Evolutionary conservation across 164 flowering plant genomes (phyloP).

Genomic region (Chimonanthus salicifolius): DNA sequence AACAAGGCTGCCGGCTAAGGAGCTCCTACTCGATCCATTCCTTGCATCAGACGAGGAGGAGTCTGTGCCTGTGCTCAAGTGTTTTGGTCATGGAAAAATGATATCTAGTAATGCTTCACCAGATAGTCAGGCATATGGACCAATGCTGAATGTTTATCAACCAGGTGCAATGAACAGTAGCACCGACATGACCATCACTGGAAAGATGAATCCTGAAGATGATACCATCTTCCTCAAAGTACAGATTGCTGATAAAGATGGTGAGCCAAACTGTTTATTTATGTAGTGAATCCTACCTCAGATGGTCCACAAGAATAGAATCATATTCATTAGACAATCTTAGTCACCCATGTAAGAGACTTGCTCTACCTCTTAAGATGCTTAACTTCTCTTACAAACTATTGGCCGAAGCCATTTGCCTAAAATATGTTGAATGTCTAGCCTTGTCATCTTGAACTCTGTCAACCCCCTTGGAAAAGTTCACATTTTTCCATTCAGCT

Average conservation of each 20-base stretch:
- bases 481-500: too few species aligned
- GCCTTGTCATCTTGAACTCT: too few species aligned
- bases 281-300: too few species aligned
- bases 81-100: not conserved
- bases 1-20: slow-evolving; percentile 58
- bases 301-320: too few species aligned
- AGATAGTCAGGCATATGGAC: not conserved
- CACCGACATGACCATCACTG: slow-evolving; percentile 66
- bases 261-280: slow-evolving; percentile 24
- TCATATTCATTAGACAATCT: too few species aligned
- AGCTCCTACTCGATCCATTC: slow-evolving; percentile 67
- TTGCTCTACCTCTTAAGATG: too few species aligned
- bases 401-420: too few species aligned
- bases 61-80: slow-evolving; percentile 5
- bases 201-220: slow-evolving; percentile 58
- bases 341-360: too few species aligned
- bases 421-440: too few species aligned
- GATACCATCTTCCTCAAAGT: slow-evolving; percentile 71
- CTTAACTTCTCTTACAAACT: too few species aligned
- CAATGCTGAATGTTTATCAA: not conserved
- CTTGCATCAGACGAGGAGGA: slow-evolving; percentile 39
- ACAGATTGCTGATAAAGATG: slow-evolving; percentile 52
- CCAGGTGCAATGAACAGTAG: slow-evolving; percentile 7
- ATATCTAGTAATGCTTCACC: not conserved
- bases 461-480: too few species aligned